Conservation (phyloP, 2,329 filamentous ascomycete genomes). For the Epicoccum sorghinum region DNA sequence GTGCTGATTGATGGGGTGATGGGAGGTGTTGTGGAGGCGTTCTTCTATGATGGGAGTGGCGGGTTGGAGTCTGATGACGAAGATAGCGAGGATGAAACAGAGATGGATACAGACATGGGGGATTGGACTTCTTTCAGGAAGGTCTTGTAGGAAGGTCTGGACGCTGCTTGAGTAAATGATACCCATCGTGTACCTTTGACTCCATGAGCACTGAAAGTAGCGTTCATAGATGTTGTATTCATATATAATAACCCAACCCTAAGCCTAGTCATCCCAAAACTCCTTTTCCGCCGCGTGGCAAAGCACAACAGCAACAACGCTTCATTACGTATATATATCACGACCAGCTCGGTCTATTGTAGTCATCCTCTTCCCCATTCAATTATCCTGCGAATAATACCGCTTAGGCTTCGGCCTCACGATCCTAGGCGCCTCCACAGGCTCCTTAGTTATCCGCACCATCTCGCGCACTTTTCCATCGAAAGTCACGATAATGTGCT, state of each 20-base stretch:
- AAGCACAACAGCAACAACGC: conserved; percentile 2
- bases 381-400: conserved; percentile 11
- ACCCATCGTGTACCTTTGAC: background rate
- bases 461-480: conserved; percentile 36
- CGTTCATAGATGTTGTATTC: conserved; percentile 2
- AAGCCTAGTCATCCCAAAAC: background rate
- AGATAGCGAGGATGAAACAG: background rate
- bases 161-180: background rate
- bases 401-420: conserved; percentile 1
- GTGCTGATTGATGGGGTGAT: background rate
- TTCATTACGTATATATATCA: background rate
- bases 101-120: background rate
- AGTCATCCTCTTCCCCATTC: background rate
- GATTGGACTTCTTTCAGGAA: conserved; percentile 3
- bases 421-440: conserved; percentile 4
- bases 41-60: background rate
- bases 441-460: conserved; percentile 27
- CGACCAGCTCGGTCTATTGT: background rate
- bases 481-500: conserved; percentile 37
- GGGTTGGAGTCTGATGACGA: background rate
- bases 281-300: conserved; percentile 9
- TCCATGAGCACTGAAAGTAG: background rate
- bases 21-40: background rate
- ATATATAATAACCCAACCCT: background rate
- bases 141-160: background rate